These are phyloP conservation scores for Dioscorea zingiberensis DNA, from an alignment of 106 monocot genomes.

Conservation along the genomic window DNA sequence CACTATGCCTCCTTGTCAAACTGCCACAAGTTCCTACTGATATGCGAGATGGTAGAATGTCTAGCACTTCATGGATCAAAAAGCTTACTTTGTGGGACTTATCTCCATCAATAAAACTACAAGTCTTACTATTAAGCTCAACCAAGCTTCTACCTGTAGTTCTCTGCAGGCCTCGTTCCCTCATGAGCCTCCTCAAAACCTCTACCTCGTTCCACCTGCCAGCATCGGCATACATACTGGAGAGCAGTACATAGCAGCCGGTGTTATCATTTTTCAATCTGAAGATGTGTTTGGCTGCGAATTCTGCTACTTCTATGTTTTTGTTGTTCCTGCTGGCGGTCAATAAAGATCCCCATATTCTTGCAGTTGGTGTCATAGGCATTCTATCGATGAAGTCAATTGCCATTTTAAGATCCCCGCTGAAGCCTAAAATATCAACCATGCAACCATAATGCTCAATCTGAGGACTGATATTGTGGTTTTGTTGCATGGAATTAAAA, in stretches of 20 bases:
- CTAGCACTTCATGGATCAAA: slow-evolving; percentile 34
- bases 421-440: slow-evolving; percentile 74
- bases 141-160: slow-evolving; percentile 45
- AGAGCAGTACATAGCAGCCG: slow-evolving; percentile 72
- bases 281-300: slow-evolving; percentile 60
- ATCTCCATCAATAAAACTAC: slow-evolving; percentile 58
- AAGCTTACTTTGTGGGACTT: slow-evolving; percentile 36
- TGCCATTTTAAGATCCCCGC: slow-evolving; percentile 50
- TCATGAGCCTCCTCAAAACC: slow-evolving; percentile 50
- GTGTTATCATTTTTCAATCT: slow-evolving; percentile 67
- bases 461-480: slow-evolving; percentile 39
- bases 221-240: slow-evolving; percentile 61
- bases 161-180: slow-evolving; percentile 34
- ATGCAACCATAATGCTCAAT: slow-evolving; percentile 94
- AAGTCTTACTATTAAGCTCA: slow-evolving; percentile 31
- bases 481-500: slow-evolving; percentile 55
- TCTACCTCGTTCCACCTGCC: slow-evolving; percentile 56
- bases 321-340: slow-evolving; percentile 72
- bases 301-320: slow-evolving; percentile 56
- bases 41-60: slow-evolving; percentile 37
- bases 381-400: slow-evolving; percentile 62
- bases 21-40: slow-evolving; percentile 35
- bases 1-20: slow-evolving; percentile 41
- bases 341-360: slow-evolving; percentile 86
- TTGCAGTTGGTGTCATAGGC: slow-evolving; percentile 51